Evolutionary conservation across 805 yeast species (phyloP).

Genomic region (Candida arabinofermentans): DNA sequence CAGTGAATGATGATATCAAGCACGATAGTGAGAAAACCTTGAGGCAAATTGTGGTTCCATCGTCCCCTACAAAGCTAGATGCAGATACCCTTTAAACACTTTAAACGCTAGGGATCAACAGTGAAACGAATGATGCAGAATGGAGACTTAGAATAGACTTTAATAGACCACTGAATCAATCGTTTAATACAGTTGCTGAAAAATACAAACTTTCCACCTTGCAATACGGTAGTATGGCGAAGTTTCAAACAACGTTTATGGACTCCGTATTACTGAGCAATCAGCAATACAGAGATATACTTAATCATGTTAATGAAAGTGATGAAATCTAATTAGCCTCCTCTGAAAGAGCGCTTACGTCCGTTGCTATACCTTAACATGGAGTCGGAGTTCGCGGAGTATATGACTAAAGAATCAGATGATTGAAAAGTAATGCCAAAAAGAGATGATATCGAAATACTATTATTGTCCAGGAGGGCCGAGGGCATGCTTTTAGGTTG

Average conservation of each 20-base stretch:
- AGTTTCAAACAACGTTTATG: slow-evolving; percentile 35
- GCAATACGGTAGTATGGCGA: slow-evolving; percentile 43
- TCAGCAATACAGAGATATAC: slow-evolving; percentile 26
- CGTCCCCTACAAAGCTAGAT: slow-evolving; percentile 18
- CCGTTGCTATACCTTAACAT: slow-evolving; percentile 23
- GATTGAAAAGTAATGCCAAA: slow-evolving; percentile 2
- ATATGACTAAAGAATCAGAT: slow-evolving; percentile 7
- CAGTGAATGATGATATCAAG: slow-evolving; percentile 3
- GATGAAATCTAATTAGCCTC: slow-evolving; percentile 26
- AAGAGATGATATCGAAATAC: slow-evolving; percentile 38
- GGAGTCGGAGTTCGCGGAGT: slow-evolving; percentile 15
- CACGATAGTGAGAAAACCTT: slow-evolving; percentile 4
- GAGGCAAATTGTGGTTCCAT: slow-evolving; percentile 11
- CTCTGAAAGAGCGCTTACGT: slow-evolving; percentile 24
- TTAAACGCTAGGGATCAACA: neutral
- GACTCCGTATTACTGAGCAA: slow-evolving; percentile 26
- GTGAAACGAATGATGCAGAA: slow-evolving; percentile 8
- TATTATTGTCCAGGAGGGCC: slow-evolving; percentile 47
- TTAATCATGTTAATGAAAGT: slow-evolving; percentile 28
- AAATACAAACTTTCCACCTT: slow-evolving; percentile 51
- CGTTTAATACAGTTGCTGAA: slow-evolving; percentile 40
- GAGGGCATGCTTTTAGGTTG: slow-evolving; percentile 29
- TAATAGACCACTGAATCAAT: slow-evolving; percentile 36
- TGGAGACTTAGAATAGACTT: slow-evolving; percentile 25
- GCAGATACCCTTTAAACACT: neutral